Conservation (phyloP, 345 rosid genomes). For the Populus ilicifolia region DNA sequence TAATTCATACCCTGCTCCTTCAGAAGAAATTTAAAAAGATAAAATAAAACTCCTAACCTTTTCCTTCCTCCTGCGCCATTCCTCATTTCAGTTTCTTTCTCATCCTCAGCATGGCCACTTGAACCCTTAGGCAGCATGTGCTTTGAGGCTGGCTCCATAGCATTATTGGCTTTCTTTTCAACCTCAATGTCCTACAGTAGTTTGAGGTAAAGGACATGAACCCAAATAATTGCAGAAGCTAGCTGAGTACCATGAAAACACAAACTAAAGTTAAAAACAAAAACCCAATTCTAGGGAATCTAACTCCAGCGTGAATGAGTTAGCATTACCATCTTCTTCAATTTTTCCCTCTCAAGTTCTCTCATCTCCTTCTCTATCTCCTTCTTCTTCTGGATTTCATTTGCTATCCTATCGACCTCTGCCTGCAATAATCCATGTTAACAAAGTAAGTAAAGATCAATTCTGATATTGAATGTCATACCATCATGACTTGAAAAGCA, state of each 20-base stretch:
- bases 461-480: background rate
- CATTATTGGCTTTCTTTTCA: constrained; percentile 41
- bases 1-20: constrained; percentile 46
- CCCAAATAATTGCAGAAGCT: constrained; percentile 99
- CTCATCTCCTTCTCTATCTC: constrained; percentile 61
- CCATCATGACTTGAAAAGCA: constrained; percentile 5
- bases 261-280: constrained; percentile 62
- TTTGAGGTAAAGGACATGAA: constrained; percentile 99
- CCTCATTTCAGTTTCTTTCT: constrained; percentile 43
- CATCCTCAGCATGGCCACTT: constrained; percentile 40
- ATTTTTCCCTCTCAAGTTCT: constrained; percentile 47
- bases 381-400: constrained; percentile 62
- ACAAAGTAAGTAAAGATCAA: constrained; percentile 9
- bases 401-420: constrained; percentile 51
- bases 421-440: constrained; percentile 42
- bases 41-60: constrained; percentile 36
- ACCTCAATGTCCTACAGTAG: constrained; percentile 93
- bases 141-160: constrained; percentile 40
- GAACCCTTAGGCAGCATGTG: constrained; percentile 32
- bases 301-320: constrained; percentile 66
- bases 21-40: constrained; percentile 1
- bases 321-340: constrained; percentile 71
- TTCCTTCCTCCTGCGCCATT: constrained; percentile 57
- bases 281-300: constrained; percentile 38
- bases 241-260: constrained; percentile 89